Base-by-base conservation (phyloP, 495 filamentous ascomycete genomes). In the Daldinia caldariorum region DNA sequence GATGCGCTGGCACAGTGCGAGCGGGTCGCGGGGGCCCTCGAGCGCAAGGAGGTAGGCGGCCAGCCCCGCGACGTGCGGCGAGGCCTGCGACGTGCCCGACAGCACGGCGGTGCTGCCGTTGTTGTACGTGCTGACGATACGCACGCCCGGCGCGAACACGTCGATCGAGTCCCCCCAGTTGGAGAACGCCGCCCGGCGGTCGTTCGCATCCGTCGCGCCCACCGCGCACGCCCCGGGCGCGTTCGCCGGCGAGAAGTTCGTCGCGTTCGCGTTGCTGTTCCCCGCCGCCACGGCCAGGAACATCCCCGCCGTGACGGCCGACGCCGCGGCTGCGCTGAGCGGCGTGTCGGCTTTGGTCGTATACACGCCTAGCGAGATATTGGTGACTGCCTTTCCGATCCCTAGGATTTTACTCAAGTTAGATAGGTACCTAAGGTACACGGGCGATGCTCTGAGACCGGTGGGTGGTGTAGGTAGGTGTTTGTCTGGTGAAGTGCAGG, bases 71-170 rank as follows among this genome's bases (percentile, higher is more conserved):
- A 85, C 76, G 65, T 84, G 85, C 6, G 86, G 85, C 18, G 81
- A 75, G 3, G 86, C 80, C 83, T 84, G 83, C 29, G 83, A 86
- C 0, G 86, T 88, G 61, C 86, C 86, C 34, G 76, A 81, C n/a
- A 84, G 63, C 8, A 81, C 69, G 3, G 70, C 77, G 31, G 79
- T 81, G 29, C 79, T 81, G 9, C 54, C 64, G 41, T 83, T 79
- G 7, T 65, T 73, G 31, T 59, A 68, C 0, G 75, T 77, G 16
- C 74, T 78, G 56, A 80, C 76, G 29, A 84, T 71, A 67, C 74
- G 58, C 13, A 80, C 79, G 43, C 80, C 80, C 0, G 81, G 80
- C 4, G 80, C 79, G 41, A 80, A 82, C 8, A 83, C 61, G 67
- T 88, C 85, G 34, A 88, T 76, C 16, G 78, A 64, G 13, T 74